Evolutionary conservation across 2,329 filamentous ascomycete species (phyloP), one percentile per base, ranked within the genome.

Genomic region (Ascochyta koolunga): DNA sequence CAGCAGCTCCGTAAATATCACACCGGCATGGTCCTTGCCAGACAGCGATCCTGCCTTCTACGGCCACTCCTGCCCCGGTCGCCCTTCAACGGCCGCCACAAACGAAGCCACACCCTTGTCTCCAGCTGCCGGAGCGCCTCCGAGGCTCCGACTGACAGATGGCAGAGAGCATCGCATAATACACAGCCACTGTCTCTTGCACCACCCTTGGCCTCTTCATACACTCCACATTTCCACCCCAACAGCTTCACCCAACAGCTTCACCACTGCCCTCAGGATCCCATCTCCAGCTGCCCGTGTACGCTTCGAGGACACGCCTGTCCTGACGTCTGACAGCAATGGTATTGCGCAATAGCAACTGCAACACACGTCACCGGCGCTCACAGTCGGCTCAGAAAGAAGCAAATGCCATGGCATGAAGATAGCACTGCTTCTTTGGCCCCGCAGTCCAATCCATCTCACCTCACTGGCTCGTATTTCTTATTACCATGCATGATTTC

Each of bases 61-160:
- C n/a, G n/a, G n/a, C 8, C 4, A 16, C 15, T 21, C 32, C 18
- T n/a, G 41, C 44, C 33, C 45, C 21, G 19, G 51, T 50, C 45
- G 22, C 24, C 22, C 37, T 47, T 47, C 46, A 46, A 56, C 47
- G 47, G 53, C 47, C 53, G 53, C 53, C 47, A 56, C 42, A 46
- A 47, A 46, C 52, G 52, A 32, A 47, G 47, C 46, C 47, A 46
- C 47, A 50, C 38, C 42, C 52, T 55, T 55, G 32, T 50, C 42
- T 33, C 47, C 41, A 45, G 42, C 53, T 46, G 35, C 37, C 32
- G 41, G 41, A 46, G 25, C 42, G 40, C 33, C 32, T 46, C 31
- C 42, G 46, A 50, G 38, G n/a, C n/a, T n/a, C n/a, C n/a, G n/a
- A 47, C 37, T 39, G 36, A 43, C 53, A 56, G 27, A 54, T 35